These are phyloP conservation scores for Geotrichum europaeum DNA, from an alignment of 1,139 yeast genomes.

Conservation along the genomic window DNA sequence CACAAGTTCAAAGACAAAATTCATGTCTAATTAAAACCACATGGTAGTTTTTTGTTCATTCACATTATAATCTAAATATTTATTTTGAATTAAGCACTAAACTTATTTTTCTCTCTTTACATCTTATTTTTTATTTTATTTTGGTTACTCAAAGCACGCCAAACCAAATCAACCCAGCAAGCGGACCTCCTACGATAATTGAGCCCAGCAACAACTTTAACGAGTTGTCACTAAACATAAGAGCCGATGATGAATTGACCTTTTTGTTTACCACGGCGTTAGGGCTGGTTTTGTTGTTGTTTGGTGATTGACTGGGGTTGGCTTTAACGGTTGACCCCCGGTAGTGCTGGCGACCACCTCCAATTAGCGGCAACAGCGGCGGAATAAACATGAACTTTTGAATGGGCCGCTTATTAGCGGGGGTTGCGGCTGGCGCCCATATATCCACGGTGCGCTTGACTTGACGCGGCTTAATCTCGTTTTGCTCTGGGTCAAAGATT, in stretches of 20 bases:
- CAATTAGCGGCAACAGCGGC: too few species aligned
- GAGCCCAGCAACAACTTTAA: slow-evolving; percentile 5
- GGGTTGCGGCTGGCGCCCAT: slow-evolving; percentile 10
- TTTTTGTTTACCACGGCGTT: not conserved
- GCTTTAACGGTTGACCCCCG: too few species aligned
- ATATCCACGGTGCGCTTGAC: slow-evolving; percentile 3
- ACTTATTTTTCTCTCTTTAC: too few species aligned
- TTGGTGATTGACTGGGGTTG: not conserved
- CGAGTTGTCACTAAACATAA: not conserved
- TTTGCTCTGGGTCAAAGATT: slow-evolving; percentile 5
- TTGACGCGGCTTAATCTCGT: slow-evolving; percentile 2
- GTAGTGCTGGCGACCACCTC: too few species aligned
- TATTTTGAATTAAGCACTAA: too few species aligned
- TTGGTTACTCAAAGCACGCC: not conserved
- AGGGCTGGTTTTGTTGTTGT: not conserved
- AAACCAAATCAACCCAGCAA: slow-evolving; percentile 12
- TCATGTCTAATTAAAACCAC: too few species aligned
- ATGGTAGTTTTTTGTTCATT: too few species aligned
- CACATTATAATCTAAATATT: too few species aligned
- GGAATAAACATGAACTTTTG: not conserved
- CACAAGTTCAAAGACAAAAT: too few species aligned
- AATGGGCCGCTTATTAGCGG: not conserved
- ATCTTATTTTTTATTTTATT: not conserved
- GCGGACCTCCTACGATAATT: slow-evolving; percentile 8
- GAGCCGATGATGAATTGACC: not conserved